Base-by-base conservation (phyloP, 257 asterid species). In the Solanum etuberosum region DNA sequence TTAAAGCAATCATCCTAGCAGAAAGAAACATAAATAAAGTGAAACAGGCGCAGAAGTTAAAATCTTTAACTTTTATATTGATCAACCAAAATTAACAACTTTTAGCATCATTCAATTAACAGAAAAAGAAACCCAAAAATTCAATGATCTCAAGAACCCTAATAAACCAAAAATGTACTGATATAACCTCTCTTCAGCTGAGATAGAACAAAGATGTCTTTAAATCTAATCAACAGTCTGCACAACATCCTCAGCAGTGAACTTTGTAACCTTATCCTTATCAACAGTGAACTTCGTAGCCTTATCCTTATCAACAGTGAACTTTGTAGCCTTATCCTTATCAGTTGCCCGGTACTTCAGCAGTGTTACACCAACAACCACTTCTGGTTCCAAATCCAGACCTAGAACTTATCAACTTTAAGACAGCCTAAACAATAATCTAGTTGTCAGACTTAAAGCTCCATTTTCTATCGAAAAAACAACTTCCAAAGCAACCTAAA, bases 261-360 rank as follows among this genome's bases (percentile, higher is more conserved):
- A 93, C 88, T 94, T 93, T 5, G 93, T 89, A 1, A 95, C 96
- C 91, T 94, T 94, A 15, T 93, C 96, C 92, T 93, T 94, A 80
- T 93, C 96, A 9, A 94, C 92, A 68, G 92, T n/a, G n/a, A n/a
- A n/a, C n/a, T n/a, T n/a, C n/a, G n/a, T n/a, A n/a, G n/a, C n/a
- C n/a, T n/a, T n/a, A n/a, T n/a, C n/a, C n/a, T n/a, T n/a, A n/a
- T n/a, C n/a, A n/a, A n/a, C n/a, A n/a, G n/a, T n/a, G n/a, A n/a
- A n/a, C n/a, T n/a, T n/a, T 37, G 59, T 16, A 51, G 23, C 59
- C 9, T 16, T 16, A 1, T 16, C 61, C 61, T 51, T 51, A 6
- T 16, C 3, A 51, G 61, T 51, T 7, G 9, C 61, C 61, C 9
- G n/a, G 9, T 16, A 51, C 61, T 51, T 51, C 9, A 51, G 61